Evolutionary conservation across 108 stramenopile species (phyloP).

Genomic region (Fragilaria radians): DNA sequence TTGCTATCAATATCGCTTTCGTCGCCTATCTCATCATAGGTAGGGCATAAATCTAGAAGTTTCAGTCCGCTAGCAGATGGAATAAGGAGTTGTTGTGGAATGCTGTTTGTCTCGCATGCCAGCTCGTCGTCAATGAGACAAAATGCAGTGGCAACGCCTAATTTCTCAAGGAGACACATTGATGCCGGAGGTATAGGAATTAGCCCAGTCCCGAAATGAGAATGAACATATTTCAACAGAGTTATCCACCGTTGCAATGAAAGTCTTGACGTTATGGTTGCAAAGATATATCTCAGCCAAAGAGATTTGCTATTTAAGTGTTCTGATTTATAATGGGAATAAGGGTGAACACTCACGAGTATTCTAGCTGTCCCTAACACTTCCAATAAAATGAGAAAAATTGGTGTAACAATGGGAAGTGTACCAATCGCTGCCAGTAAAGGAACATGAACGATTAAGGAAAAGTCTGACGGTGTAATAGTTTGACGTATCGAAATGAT

Average conservation of each 20-base stretch:
- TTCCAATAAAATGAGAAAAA: slow-evolving; percentile 59
- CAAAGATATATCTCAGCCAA: slow-evolving; percentile 50
- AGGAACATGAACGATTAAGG: slow-evolving; percentile 41
- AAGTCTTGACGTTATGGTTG: slow-evolving; percentile 48
- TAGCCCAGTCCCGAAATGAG: slow-evolving; percentile 1
- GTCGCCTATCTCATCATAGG: slow-evolving; percentile 44
- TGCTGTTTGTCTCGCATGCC: slow-evolving; percentile 69
- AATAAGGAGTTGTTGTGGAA: slow-evolving; percentile 81
- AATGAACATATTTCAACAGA: neutral
- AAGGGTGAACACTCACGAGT: slow-evolving; percentile 60
- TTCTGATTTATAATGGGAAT: slow-evolving; percentile 17
- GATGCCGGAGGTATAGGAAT: slow-evolving; percentile 66
- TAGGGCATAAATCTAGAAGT: slow-evolving; percentile 73
- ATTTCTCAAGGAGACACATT: slow-evolving; percentile 61
- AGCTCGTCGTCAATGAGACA: slow-evolving; percentile 81
- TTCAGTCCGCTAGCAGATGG: slow-evolving; percentile 80
- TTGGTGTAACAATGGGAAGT: slow-evolving; percentile 51
- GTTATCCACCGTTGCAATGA: slow-evolving; percentile 29
- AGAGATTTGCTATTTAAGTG: neutral
- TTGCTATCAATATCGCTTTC: slow-evolving; percentile 6
- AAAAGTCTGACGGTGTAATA: slow-evolving; percentile 18
- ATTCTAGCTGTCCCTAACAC: slow-evolving; percentile 68
- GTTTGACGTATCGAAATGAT: slow-evolving; percentile 40
- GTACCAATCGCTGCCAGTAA: slow-evolving; percentile 51
- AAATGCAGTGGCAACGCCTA: slow-evolving; percentile 72